Evolutionary conservation across 345 rosid genomes (phyloP), one percentile per base, ranked within the genome.

Genomic region (Ceriops zippeliana): DNA sequence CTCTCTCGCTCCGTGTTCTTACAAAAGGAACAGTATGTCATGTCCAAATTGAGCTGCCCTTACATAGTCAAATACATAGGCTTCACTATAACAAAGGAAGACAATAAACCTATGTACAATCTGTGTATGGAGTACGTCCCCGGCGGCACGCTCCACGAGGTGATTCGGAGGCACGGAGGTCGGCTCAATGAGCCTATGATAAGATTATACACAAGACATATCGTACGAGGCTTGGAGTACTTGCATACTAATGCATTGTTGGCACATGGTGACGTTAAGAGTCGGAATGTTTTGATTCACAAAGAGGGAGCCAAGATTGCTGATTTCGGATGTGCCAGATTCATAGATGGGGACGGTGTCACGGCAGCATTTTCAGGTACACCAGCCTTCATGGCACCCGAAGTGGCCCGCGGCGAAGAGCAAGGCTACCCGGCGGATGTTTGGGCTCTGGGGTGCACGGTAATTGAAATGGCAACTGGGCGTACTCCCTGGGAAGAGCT

Each of bases 341-440:
- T 67, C 52, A 80, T 78, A 24, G 71, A 56, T 27, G 19, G 38
- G 42, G 59, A 63, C 5, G 24, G 38, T 46, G 70, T 47, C 56
- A 62, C 20, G 61, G 67, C 83, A 28, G 75, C 64, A 16, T 76
- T 90, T 72, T 80, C 90, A 62, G 98, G 98, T 42, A 90, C 98
- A 52, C 98, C 98, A 79, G 85, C 84, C 73, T 93, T 87, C 70
- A 91, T 93, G 98, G 78, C 98, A 0, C 98, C 97, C 56, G 98
- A 93, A 83, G 96, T 86, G 27, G 96, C 96, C 0, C 84, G 97
- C 1, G 89, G 93, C 19, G 92, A 91, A 74, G 91, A 84, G 5
- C 98, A 93, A 78, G 87, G 96, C 31, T 85, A 80, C 61, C 77
- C 85, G 10, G 97, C 96, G 62, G 98, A 93, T 65, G 79, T 93